Conservation (phyloP, 2,329 filamentous ascomycete genomes). For the Fusarium sp. region DNA sequence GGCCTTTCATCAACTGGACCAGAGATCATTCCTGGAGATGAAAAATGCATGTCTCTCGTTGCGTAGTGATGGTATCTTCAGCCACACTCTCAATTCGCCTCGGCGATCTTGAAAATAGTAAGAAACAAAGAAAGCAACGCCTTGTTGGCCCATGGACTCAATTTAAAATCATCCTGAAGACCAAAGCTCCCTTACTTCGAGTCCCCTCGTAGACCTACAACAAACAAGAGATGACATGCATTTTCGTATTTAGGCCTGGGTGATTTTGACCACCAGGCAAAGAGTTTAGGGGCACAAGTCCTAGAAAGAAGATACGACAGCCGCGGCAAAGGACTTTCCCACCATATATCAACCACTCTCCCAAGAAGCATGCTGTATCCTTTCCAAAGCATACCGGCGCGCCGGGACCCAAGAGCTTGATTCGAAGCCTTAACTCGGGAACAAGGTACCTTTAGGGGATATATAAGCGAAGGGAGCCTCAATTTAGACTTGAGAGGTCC, state of each 20-base stretch:
- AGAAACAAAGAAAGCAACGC: neutral
- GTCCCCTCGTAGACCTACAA: neutral
- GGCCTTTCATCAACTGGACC: no score
- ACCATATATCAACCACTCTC: neutral
- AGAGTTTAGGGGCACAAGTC: no score
- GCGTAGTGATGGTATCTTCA: neutral
- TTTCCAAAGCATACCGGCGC: neutral
- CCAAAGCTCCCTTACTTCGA: neutral
- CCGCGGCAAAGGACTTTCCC: neutral
- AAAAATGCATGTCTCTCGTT: neutral
- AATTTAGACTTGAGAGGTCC: neutral
- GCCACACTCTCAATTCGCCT: neutral
- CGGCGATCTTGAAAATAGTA: fast-evolving
- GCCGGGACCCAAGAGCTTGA: neutral
- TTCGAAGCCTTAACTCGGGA: neutral
- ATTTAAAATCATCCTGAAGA: neutral
- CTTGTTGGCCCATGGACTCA: neutral
- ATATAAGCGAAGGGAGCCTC: no score
- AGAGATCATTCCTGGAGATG: neutral
- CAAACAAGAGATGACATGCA: fast-evolving
- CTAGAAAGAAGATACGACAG: neutral
- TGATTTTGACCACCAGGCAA: neutral
- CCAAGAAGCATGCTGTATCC: neutral
- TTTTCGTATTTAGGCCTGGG: neutral
- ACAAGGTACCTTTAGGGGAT: neutral